phyloP scores from a whole-genome alignment of 441 rosid genomes.

The Erysimum cheiri region DNA sequence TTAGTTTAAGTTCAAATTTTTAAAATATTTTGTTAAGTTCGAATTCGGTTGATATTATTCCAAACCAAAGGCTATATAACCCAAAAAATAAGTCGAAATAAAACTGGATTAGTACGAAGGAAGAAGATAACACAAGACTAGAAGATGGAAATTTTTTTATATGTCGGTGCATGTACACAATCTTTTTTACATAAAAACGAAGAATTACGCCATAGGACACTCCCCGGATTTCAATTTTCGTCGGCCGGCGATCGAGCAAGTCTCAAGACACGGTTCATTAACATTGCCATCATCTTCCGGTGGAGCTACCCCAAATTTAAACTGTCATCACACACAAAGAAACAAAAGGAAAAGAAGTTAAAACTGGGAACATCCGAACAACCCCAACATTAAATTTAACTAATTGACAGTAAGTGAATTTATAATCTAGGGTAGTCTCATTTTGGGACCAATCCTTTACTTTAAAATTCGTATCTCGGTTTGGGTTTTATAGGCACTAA shows the following conservation, averaged over 20 bases:
- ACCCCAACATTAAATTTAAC: background rate
- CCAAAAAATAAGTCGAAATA: no score
- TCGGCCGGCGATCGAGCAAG: conserved; percentile 65
- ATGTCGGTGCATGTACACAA: conserved; percentile 19
- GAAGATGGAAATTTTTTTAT: no score
- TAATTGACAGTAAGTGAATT: background rate
- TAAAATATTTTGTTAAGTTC: no score
- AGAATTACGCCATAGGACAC: conserved; percentile 68
- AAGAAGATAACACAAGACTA: no score
- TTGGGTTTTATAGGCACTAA: background rate
- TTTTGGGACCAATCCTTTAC: background rate
- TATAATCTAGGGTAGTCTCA: background rate
- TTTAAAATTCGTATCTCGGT: background rate
- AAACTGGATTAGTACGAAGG: no score
- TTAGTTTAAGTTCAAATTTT: no score
- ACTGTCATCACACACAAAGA: conserved; percentile 50
- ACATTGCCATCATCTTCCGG: conserved; percentile 61
- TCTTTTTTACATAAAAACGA: background rate
- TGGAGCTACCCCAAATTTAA: conserved; percentile 81
- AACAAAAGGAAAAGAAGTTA: background rate
- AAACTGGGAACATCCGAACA: background rate
- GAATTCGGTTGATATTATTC: no score
- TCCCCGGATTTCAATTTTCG: conserved; percentile 45
- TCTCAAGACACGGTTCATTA: conserved; percentile 63
- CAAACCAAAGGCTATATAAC: no score